These are phyloP conservation scores for Penicillium sp. DNA, from an alignment of 2,329 filamentous ascomycete species.

Conservation along the genomic window DNA sequence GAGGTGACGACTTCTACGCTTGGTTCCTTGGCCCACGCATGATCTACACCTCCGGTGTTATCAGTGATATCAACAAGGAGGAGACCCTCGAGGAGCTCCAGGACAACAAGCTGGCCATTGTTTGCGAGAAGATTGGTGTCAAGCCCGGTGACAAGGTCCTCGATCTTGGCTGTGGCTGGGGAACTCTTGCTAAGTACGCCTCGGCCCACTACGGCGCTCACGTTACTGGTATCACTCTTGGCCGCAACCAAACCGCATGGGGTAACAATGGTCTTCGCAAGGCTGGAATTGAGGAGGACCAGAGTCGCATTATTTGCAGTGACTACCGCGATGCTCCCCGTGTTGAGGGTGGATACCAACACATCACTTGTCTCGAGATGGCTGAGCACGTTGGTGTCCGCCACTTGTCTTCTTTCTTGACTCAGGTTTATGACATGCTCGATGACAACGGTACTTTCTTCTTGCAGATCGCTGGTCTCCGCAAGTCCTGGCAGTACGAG, in stretches of 20 bases:
- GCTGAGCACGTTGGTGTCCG: constrained; percentile 96
- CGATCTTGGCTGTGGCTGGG: constrained; percentile 98
- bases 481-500: constrained; percentile 96
- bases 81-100: constrained; percentile 93
- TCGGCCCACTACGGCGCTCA: constrained; percentile 86
- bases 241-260: constrained; percentile 95
- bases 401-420: constrained; percentile 76
- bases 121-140: constrained; percentile 92
- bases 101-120: constrained; percentile 93
- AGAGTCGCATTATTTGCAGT: constrained; percentile 91
- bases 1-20: constrained; percentile 95
- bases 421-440: constrained; percentile 90
- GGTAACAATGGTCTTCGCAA: constrained; percentile 86
- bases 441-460: constrained; percentile 96
- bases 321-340: constrained; percentile 94
- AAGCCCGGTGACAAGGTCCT: constrained; percentile 79
- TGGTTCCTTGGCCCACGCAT: constrained; percentile 98
- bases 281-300: constrained; percentile 76
- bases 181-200: constrained; percentile 90
- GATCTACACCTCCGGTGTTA: constrained; percentile 96
- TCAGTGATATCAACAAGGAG: constrained; percentile 81
- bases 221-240: constrained; percentile 87
- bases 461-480: constrained; percentile 90
- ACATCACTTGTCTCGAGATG: constrained; percentile 98
- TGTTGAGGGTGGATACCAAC: constrained; percentile 76